A percentile compares a stretch with the other conserved stretches of the same genome.
phyloP scores from a whole-genome alignment of 805 yeast genomes.

The Spathaspora girioi region DNA sequence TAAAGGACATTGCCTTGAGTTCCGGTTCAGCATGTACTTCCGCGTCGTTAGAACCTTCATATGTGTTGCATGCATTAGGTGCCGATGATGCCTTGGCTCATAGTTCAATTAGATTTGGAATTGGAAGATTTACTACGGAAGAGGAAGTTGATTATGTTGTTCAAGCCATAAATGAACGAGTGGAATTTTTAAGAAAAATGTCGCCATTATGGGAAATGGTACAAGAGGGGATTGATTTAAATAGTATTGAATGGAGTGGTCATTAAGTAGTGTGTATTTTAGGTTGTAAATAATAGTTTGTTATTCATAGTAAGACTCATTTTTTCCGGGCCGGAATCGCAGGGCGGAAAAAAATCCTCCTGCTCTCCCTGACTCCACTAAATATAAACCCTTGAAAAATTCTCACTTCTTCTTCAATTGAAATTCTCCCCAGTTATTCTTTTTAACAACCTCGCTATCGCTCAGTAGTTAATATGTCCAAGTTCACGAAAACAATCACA shows the following conservation, averaged over 20 bases:
- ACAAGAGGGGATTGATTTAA: conserved; percentile 94
- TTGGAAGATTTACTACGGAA: conserved; percentile 96
- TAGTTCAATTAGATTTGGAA: conserved; percentile 95
- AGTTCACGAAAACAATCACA: conserved; percentile 62
- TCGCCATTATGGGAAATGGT: conserved; percentile 99
- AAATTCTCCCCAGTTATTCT: no score
- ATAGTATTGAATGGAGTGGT: conserved; percentile 96
- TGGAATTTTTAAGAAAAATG: conserved; percentile 83
- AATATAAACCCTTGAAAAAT: neutral
- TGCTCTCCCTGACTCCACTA: neutral
- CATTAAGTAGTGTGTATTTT: conserved; percentile 47
- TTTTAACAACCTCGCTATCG: no score
- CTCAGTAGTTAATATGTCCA: conserved; percentile 1
- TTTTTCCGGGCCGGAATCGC: neutral
- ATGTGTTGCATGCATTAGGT: conserved; percentile 93
- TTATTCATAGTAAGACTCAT: no score
- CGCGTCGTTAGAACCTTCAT: conserved; percentile 96
- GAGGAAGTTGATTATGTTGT: conserved; percentile 93
- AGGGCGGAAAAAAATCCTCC: neutral
- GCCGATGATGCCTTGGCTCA: conserved; percentile 98
- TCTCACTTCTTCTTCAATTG: neutral
- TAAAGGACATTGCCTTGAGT: conserved; percentile 92
- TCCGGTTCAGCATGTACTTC: conserved; percentile 99
- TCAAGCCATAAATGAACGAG: conserved; percentile 83
- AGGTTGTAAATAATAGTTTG: neutral